Base-by-base conservation (phyloP, 2,329 filamentous ascomycete species). In the Clathrospora elynae region DNA sequence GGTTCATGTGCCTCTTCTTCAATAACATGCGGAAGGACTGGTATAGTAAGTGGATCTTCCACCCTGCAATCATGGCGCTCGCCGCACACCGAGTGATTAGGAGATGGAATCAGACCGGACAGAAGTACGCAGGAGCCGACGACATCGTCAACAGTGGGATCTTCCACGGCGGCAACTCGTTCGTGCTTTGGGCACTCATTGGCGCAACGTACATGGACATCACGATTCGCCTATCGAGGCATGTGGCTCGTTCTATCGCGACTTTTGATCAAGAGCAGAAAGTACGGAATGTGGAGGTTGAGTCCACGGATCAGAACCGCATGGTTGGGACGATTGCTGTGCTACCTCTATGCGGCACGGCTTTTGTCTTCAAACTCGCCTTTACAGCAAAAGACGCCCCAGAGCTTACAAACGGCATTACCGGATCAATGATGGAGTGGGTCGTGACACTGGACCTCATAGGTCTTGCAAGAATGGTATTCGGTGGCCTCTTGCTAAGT, bases 41-140 rank as follows among this genome's bases (percentile, higher is more conserved):
- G 59, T 53, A 47, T 14, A 49, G 14, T 2, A 49, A 47, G 10
- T 60, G 61, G 49, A 30, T 63, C 4, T 61, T 68, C 14, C 64
- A 69, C 31, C 63, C 66, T 1, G 64, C 46, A 28, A 49, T 80
- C 10, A 58, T 78, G 20, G 74, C 87, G 0, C 75, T 92, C 6
- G 60, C 78, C 1, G 71, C 82, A 6, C 79, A 88, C 38, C 81
- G 91, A 23, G 59, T 95, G 2, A 74, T 84, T 24, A 77, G 89
- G 29, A 81, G 86, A 42, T 99, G 92, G 92, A 97, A 97, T 63
- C 93, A 97, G 68, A 97, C 93, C 0, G 93, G 93, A 4, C 92
- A 97, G 65, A 99, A 99, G 68, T 91, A 90, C 59, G 87, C 93
- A 1, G 91, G 91, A n/a, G 87, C 86, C 25, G 83, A 90, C 17